phyloP scores from a whole-genome alignment of 2,329 filamentous ascomycete species.

The Cladosporium sp. region DNA sequence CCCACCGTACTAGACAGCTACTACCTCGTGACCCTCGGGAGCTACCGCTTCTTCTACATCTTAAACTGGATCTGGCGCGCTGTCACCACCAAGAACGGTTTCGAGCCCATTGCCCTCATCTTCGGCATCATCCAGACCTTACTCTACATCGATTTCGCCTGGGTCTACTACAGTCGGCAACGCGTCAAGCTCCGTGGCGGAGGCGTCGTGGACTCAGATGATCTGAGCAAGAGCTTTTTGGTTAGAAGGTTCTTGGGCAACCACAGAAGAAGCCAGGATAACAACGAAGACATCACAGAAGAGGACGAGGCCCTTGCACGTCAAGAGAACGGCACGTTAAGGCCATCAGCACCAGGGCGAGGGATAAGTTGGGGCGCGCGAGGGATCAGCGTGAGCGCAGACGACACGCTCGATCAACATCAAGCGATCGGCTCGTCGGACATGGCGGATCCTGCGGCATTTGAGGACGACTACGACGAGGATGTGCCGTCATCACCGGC shows the following conservation, averaged over 20 bases:
- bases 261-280: constrained; percentile 34
- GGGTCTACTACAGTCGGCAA: constrained; percentile 93
- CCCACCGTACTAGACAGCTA: constrained; percentile 96
- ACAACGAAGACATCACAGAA: constrained; percentile 51
- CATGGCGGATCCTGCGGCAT: constrained; percentile 41
- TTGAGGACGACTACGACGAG: constrained; percentile 40
- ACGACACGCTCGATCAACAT: constrained; percentile 43
- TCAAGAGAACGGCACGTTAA: constrained; percentile 27
- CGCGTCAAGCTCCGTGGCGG: constrained; percentile 87
- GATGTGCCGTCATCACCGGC: constrained; percentile 20
- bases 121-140: constrained; percentile 87
- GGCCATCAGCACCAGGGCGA: constrained; percentile 18
- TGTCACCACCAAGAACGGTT: constrained; percentile 9
- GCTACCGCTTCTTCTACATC: constrained; percentile 83
- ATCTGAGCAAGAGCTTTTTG: constrained; percentile 78
- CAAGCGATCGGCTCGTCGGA: constrained; percentile 17
- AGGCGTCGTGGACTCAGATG: constrained; percentile 83
- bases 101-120: constrained; percentile 68
- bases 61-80: constrained; percentile 80
- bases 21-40: constrained; percentile 81
- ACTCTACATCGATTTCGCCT: constrained; percentile 88
- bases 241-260: constrained; percentile 69
- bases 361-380: constrained; percentile 50
- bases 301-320: constrained; percentile 50
- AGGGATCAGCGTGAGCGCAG: constrained; percentile 55